Evolutionary conservation across 1,284 basidiomycete species (phyloP).

Genomic region (Malassezia caprae): DNA sequence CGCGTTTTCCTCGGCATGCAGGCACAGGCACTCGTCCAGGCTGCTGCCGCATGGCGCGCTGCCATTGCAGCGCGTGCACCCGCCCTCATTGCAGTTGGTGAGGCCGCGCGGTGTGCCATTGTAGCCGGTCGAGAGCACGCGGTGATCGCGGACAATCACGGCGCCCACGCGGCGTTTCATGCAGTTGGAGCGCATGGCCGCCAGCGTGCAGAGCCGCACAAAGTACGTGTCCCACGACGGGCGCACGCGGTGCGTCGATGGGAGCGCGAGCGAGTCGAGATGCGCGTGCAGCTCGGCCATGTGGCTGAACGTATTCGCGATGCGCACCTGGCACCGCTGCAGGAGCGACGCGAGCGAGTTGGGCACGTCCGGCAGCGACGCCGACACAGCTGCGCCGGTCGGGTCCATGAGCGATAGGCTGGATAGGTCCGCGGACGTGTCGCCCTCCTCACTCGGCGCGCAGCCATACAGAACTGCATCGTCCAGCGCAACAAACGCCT

Average conservation of each 20-base stretch:
- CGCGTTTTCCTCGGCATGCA: slow-evolving; percentile 98
- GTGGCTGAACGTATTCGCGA: slow-evolving; percentile 63
- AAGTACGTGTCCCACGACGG: slow-evolving; percentile 48
- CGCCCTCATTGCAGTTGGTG: slow-evolving; percentile 48
- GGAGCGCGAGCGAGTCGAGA: slow-evolving; percentile 62
- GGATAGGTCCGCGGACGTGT: not conserved
- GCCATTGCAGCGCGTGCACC: slow-evolving; percentile 42
- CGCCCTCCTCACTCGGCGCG: not conserved
- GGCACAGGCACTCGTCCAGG: slow-evolving; percentile 77
- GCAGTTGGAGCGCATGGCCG: slow-evolving; percentile 46
- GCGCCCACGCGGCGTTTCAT: slow-evolving; percentile 97
- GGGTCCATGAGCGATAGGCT: slow-evolving; percentile 7
- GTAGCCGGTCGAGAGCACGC: slow-evolving; percentile 93
- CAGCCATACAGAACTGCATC: slow-evolving; percentile 30
- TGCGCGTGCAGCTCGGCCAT: slow-evolving; percentile 57
- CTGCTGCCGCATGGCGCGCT: slow-evolving; percentile 51
- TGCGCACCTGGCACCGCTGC: slow-evolving; percentile 54
- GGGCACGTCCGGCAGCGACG: slow-evolving; percentile 9
- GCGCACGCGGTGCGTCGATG: slow-evolving; percentile 67
- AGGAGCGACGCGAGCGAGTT: slow-evolving; percentile 20
- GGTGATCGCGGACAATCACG: slow-evolving; percentile 67
- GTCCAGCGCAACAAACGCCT: slow-evolving; percentile 37
- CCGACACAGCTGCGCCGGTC: slow-evolving; percentile 4
- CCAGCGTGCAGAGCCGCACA: slow-evolving; percentile 42
- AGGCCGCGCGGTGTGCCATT: slow-evolving; percentile 91